These are phyloP conservation scores for Chenopodium suecicum DNA, from an alignment of 148 eudicot genomes.

Conservation along the genomic window DNA sequence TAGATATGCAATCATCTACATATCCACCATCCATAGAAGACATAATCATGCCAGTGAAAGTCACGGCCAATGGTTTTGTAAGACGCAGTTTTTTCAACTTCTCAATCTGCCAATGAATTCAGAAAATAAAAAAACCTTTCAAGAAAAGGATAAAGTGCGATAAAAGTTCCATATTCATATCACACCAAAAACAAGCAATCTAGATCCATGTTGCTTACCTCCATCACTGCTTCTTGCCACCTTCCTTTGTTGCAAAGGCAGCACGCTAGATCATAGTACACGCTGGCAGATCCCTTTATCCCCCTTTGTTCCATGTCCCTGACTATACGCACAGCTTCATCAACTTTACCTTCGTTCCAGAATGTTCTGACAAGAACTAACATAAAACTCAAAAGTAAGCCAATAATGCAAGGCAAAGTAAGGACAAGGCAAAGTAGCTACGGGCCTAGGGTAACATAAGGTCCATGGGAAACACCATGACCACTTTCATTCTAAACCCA, in stretches of 20 bases:
- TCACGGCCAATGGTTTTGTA: slow-evolving; percentile 61
- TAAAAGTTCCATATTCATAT: slow-evolving; percentile 5
- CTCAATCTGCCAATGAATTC: slow-evolving; percentile 52
- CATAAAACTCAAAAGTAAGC: slow-evolving; percentile 14
- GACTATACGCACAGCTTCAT: slow-evolving; percentile 73
- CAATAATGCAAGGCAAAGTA: not conserved
- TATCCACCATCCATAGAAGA: slow-evolving; percentile 78
- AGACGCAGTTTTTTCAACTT: slow-evolving; percentile 59
- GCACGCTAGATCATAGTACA: slow-evolving; percentile 88
- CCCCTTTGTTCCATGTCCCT: slow-evolving; percentile 92
- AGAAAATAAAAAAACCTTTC: not conserved
- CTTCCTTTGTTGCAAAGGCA: slow-evolving; percentile 89
- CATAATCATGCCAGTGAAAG: slow-evolving; percentile 89
- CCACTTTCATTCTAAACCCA: too few relatives aligned
- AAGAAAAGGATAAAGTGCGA: slow-evolving; percentile 9
- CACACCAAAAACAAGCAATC: slow-evolving; percentile 6
- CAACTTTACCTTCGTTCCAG: slow-evolving; percentile 73
- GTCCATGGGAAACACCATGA: too few relatives aligned
- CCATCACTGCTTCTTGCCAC: slow-evolving; percentile 78
- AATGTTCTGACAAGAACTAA: slow-evolving; percentile 85
- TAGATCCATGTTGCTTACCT: slow-evolving; percentile 43
- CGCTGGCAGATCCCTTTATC: slow-evolving; percentile 67
- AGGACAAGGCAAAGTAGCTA: too few relatives aligned
- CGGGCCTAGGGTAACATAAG: too few relatives aligned
- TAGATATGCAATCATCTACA: slow-evolving; percentile 53